Base-by-base conservation (phyloP, 306 rosid genomes). In the Dalbergia cultrata region DNA sequence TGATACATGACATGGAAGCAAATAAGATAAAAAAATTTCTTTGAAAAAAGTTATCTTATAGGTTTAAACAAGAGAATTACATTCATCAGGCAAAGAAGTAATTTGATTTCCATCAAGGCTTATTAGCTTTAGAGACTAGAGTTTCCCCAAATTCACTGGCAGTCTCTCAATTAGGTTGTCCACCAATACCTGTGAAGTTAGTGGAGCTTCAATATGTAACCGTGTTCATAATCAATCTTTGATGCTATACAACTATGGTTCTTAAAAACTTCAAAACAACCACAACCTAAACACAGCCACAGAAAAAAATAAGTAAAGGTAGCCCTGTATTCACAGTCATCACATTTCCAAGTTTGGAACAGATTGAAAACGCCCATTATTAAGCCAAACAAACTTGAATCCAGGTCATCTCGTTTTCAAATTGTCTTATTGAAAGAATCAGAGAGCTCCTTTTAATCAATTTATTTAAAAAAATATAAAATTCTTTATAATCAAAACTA, bases 21-120 rank as follows among this genome's bases (percentile, higher is more conserved):
- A 26, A 67, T 76, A 72, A 73, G 67, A 60, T 19, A 76, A 77
- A 54, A 77, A 53, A 69, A 72, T 67, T 66, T 45, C 47, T 37
- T 61, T 45, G 7, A 13, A 10, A 56, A 39, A 45, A 31, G 21
- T 21, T 44, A 56, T 78, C 77, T 72, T 84, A 68, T 79, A 34
- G 75, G 80, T 58, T 82, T 67, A 89, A 82, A 81, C 84, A 84
- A 90, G 94, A 90, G 76, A 82, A 88, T 92, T 92, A 96, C 99
- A 87, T 90, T 96, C 99, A 93, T 96, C 98, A 54, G 97, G 99
- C 83, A 96, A 92, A 84, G 94, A 84, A 39, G 93, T 68, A 52
- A 93, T 88, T 73, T 84, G 90, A 83, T 96, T 96, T 72, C 90
- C 94, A 75, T 96, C 99, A 81, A 93, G 92, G 54, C 82, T 88